Evolutionary conservation across 805 yeast species (phyloP).

Genomic region (Scheffersomyces coipomensis): DNA sequence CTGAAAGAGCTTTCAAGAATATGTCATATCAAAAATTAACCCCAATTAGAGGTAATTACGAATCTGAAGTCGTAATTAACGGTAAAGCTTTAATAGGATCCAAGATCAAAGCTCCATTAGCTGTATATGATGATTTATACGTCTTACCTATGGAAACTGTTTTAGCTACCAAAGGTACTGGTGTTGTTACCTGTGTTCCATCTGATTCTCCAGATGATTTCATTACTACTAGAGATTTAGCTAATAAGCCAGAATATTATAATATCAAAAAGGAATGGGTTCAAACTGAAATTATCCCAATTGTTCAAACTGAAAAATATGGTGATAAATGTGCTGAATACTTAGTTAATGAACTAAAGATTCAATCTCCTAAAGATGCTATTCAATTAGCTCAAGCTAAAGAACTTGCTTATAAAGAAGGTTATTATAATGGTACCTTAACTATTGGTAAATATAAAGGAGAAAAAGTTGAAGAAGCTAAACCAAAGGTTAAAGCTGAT

Average conservation of each 20-base stretch:
- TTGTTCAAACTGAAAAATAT: slow-evolving; percentile 77
- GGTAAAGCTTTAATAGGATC: slow-evolving; percentile 86
- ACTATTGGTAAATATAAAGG: slow-evolving; percentile 80
- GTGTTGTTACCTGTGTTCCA: slow-evolving; percentile 98
- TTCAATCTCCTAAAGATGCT: slow-evolving; percentile 91
- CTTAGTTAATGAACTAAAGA: slow-evolving; percentile 82
- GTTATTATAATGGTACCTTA: slow-evolving; percentile 87
- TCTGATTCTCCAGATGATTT: slow-evolving; percentile 98
- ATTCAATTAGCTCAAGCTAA: slow-evolving; percentile 87
- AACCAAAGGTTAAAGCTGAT: slow-evolving; percentile 81
- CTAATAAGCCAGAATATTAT: slow-evolving; percentile 88
- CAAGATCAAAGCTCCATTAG: slow-evolving; percentile 79
- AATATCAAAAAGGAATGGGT: slow-evolving; percentile 87
- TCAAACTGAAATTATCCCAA: slow-evolving; percentile 63
- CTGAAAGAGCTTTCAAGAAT: slow-evolving; percentile 95
- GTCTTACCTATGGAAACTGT: slow-evolving; percentile 98
- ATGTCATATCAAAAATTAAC: slow-evolving; percentile 94
- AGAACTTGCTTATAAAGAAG: slow-evolving; percentile 94
- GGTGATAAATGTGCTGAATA: slow-evolving; percentile 87
- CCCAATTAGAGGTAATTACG: slow-evolving; percentile 79
- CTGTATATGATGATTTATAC: slow-evolving; percentile 66
- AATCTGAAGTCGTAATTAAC: slow-evolving; percentile 53
- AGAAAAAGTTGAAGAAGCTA: slow-evolving; percentile 86
- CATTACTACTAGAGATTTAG: slow-evolving; percentile 80
- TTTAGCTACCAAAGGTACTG: slow-evolving; percentile 93